These are phyloP conservation scores for Triticum urartu DNA, from an alignment of 176 grass and related monocot genomes.

Conservation along the genomic window DNA sequence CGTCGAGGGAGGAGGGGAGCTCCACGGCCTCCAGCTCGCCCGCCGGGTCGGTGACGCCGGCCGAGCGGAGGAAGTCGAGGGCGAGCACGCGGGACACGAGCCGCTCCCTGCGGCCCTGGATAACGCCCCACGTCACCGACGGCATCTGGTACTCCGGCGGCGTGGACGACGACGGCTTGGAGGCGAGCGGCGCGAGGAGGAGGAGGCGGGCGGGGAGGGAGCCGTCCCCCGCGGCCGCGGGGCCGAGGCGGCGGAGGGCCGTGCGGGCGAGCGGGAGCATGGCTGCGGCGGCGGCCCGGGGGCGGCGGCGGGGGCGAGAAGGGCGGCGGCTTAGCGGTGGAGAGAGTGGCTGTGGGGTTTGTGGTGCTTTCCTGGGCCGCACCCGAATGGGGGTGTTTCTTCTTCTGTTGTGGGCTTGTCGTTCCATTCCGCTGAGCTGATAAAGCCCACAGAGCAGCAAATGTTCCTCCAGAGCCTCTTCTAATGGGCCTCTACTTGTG, in stretches of 20 bases:
- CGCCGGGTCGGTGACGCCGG: slow-evolving; percentile 65
- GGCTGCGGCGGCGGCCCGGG: slow-evolving; percentile 26
- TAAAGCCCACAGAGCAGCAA: too few relatives aligned
- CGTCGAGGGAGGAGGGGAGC: slow-evolving; percentile 87
- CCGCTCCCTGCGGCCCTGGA: slow-evolving; percentile 90
- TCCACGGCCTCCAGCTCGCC: slow-evolving; percentile 81
- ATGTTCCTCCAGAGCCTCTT: not conserved
- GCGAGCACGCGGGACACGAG: slow-evolving; percentile 88
- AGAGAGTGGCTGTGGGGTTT: slow-evolving; percentile 12
- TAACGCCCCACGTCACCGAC: slow-evolving; percentile 90
- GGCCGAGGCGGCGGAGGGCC: slow-evolving; percentile 18
- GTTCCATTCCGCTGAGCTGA: not conserved
- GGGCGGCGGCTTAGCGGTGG: not conserved
- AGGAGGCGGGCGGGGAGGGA: not conserved
- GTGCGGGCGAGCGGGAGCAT: slow-evolving; percentile 35
- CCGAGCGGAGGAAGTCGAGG: slow-evolving; percentile 88
- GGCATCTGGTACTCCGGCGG: slow-evolving; percentile 95
- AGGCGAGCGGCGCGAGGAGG: slow-evolving; percentile 18
- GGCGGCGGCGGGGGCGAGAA: slow-evolving; percentile 10
- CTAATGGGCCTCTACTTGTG: not conserved
- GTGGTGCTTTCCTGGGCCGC: slow-evolving; percentile 24
- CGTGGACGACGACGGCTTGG: slow-evolving; percentile 29
- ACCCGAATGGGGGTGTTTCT: not conserved
- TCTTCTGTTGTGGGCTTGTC: not conserved
- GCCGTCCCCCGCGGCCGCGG: not conserved